These are phyloP conservation scores for Farysia itapuensis DNA, from an alignment of 1,284 basidiomycete species.

Conservation along the genomic window DNA sequence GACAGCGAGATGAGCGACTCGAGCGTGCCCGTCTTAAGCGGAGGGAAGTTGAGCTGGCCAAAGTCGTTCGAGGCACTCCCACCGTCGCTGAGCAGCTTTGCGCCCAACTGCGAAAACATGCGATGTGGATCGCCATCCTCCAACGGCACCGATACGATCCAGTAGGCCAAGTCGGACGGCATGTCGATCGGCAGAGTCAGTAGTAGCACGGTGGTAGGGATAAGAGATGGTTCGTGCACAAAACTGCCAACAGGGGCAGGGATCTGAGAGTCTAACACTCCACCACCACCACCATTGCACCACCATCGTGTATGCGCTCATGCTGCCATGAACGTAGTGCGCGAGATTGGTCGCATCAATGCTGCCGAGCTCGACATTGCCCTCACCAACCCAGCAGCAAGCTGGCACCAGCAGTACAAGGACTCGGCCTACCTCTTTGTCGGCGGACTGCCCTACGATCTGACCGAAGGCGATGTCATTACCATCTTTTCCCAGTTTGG, in stretches of 20 bases:
- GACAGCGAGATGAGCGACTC: slow-evolving; percentile 85
- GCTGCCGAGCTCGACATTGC: slow-evolving; percentile 86
- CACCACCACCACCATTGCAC: no score
- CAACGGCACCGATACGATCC: slow-evolving; percentile 65
- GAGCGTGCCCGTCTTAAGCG: slow-evolving; percentile 79
- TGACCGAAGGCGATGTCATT: slow-evolving; percentile 97
- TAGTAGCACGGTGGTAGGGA: no score
- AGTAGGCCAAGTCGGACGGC: slow-evolving; percentile 65
- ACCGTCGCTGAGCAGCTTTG: slow-evolving; percentile 59
- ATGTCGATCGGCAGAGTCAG: no score
- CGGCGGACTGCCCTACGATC: slow-evolving; percentile 64
- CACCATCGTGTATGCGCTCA: no score
- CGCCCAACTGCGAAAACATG: slow-evolving; percentile 62
- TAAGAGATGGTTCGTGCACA: no score
- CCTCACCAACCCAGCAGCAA: slow-evolving; percentile 67
- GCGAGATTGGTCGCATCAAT: slow-evolving; percentile 91
- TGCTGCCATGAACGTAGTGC: slow-evolving; percentile 63
- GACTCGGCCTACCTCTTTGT: slow-evolving; percentile 95
- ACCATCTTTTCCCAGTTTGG: slow-evolving; percentile 98
- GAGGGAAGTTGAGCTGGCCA: slow-evolving; percentile 48
- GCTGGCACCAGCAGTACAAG: slow-evolving; percentile 97
- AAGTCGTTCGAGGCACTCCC: slow-evolving; percentile 40
- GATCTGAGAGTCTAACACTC: no score
- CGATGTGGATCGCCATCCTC: slow-evolving; percentile 63
- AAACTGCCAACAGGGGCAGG: no score